Base-by-base conservation (phyloP, 805 yeast genomes). In the Saccharomycopsis amapae region DNA sequence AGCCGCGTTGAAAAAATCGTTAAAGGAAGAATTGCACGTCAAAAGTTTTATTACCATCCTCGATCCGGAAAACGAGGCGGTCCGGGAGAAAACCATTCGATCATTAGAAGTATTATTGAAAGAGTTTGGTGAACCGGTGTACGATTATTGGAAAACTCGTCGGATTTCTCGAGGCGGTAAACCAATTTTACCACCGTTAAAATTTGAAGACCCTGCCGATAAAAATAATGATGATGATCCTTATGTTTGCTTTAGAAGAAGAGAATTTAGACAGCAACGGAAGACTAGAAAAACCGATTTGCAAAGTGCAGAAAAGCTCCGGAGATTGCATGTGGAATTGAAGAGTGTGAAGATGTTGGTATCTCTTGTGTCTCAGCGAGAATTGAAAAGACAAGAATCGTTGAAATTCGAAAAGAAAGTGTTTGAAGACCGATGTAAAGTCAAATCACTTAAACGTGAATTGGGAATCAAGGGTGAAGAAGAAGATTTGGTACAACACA, bases 231-330 rank as follows among this genome's bases (percentile, higher is more conserved):
- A 89, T 57, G 76, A 75, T 49, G 97, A 93, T 62, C 97, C 98
- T 1, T 93, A 93, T 62, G 82, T 87, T 34, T 87, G 97, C 67
- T 93, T 93, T 70, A 77, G 98, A 58, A 79, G 96, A 55, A 82
- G 98, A 62, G 97, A 89, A 59, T 82, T 87, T 53, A 78, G 98
- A 54, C 97, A 85, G 60, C 93, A 94, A 25, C 82, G 98, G 62
- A 93, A 93, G 62, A 93, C 98, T 0, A 78, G 98, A 62, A 78
- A 97, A 53, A 85, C 96, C 0, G 98, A 93, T 66, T 76, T 85
- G 28, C 85, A 87, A 56, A 87, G 93, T 55, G 81, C 88, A 12
- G 97, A 89, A 62, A 77, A 89, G 53, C 69, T 93, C 41, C 73
- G 93, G 19, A 61, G 75, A 46, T 67, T 93, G 26, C 85, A 83